These are phyloP conservation scores for Acacia melanoxylon DNA, from an alignment of 306 rosid genomes.

Conservation along the genomic window DNA sequence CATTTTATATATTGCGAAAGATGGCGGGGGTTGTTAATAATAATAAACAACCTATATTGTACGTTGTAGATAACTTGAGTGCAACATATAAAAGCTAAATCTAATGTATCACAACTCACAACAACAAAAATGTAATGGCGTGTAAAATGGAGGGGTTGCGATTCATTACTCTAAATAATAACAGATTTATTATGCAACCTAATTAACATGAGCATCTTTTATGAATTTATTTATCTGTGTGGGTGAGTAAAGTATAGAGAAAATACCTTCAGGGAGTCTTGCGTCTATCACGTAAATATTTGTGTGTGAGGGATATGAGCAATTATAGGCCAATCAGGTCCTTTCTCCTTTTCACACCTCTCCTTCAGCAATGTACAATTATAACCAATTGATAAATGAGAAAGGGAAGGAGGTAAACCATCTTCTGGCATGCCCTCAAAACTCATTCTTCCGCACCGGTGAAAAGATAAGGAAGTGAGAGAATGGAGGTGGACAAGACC, in stretches of 20 bases:
- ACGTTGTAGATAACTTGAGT: no score
- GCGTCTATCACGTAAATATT: background rate
- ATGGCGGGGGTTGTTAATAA: no score
- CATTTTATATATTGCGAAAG: no score
- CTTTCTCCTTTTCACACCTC: background rate
- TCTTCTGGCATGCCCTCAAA: background rate
- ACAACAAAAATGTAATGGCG: no score
- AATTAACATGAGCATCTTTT: no score
- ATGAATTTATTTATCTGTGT: no score
- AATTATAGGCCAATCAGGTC: constrained; percentile 3
- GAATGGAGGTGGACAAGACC: background rate
- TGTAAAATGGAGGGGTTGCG: background rate
- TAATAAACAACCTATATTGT: no score
- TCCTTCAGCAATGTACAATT: background rate
- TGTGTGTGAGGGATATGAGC: background rate
- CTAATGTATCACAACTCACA: no score
- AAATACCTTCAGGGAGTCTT: background rate
- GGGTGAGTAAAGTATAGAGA: background rate
- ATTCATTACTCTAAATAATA: background rate
- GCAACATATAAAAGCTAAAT: no score
- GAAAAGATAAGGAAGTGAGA: background rate
- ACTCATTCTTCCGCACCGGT: fast-evolving
- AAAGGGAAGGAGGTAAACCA: background rate
- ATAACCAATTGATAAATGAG: background rate
- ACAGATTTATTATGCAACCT: background rate